A percentile compares a stretch with the other conserved stretches of the same genome.
Conservation (phyloP, 106 monocot genomes). For the Xerophyta viscosa region DNA sequence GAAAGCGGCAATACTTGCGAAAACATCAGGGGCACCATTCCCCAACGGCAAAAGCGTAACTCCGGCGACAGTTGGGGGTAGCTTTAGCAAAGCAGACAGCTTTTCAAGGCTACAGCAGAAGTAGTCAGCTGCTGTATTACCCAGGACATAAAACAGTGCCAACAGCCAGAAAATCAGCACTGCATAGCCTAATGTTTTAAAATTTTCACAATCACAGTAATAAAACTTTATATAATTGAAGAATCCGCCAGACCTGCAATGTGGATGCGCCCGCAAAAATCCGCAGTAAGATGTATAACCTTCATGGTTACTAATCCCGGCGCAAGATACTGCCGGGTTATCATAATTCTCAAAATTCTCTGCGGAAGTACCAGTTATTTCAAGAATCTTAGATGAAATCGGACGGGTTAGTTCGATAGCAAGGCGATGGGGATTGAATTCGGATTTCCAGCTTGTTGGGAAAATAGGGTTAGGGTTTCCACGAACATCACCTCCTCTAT, state of each 20-base stretch:
- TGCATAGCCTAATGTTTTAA: conserved; percentile 22
- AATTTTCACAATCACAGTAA: conserved; percentile 45
- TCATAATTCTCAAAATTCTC: background rate
- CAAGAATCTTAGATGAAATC: conserved; percentile 15
- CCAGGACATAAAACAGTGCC: conserved; percentile 48
- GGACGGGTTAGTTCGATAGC: conserved; percentile 23
- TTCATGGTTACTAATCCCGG: conserved; percentile 31
- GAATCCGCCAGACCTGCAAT: conserved; percentile 65
- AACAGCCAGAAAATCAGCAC: conserved; percentile 35
- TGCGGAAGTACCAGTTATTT: conserved; percentile 1
- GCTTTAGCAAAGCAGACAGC: conserved; percentile 53
- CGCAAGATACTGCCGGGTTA: conserved; percentile 39
- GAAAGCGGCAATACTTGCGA: conserved; percentile 83
- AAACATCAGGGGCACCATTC: conserved; percentile 96
- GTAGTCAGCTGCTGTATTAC: conserved; percentile 95
- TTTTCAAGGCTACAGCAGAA: conserved; percentile 86
- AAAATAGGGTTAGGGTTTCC: conserved; percentile 17
- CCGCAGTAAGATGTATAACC: conserved; percentile 53
- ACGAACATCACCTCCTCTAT: too few relatives aligned
- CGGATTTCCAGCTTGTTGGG: background rate
- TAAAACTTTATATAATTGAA: conserved; percentile 72
- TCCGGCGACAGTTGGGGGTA: conserved; percentile 87
- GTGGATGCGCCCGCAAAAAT: conserved; percentile 46
- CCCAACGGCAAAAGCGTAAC: conserved; percentile 91
- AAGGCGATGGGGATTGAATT: conserved; percentile 14